Evolutionary conservation across 768 basidiomycete genomes (phyloP), one percentile per base, ranked within the genome.

Genomic region (Phanerochaete carnosa): DNA sequence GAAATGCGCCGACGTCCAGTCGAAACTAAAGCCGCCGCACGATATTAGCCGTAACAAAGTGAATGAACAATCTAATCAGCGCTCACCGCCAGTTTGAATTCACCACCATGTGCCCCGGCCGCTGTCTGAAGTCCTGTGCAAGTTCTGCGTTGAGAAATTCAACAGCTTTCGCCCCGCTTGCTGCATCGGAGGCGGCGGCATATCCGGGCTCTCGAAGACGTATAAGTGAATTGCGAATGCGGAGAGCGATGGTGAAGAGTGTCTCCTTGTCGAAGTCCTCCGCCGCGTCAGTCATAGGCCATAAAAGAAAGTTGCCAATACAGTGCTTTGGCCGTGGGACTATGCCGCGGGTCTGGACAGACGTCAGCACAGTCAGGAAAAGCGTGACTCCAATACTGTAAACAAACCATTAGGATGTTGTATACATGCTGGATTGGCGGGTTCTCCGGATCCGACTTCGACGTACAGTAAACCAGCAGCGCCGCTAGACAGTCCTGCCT

Each of bases 401-500:
- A 12, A 57, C 62, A 30, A 28, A 63, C 61, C 45, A 50, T 62
- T 3, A 52, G 8, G 46, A 62, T 57, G 16, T 26, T 62, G 43
- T 35, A 60, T 16, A 63, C 29, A 22, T 51, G 33, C 49, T 59
- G 45, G 12, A 61, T 25, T 19, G 62, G 54, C 9, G 54, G 43
- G 23, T 43, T 6, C 6, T 58, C 53, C 1, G 57, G 50, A 15
- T 63, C 62, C 4, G 54, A 52, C 15, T 54, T 55, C n/a, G 62
- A 55, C 37, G 46, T 30, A 30, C 62, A 59, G 28, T 56, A 55
- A 26, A 49, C 62, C 16, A 63, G 32, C 19, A 63, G 49, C 8
- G 62, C 62, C 46, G 50, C 45, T 30, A 63, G 54, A 19, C 29
- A 54, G 49, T 63, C 62, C 43, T 63, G 62, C 26, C 47, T 22